A percentile compares a stretch with the other conserved stretches of the same genome.
phyloP scores from a whole-genome alignment of 192 early-diverging fungal genomes.

The Irineochytrium annulatum region DNA sequence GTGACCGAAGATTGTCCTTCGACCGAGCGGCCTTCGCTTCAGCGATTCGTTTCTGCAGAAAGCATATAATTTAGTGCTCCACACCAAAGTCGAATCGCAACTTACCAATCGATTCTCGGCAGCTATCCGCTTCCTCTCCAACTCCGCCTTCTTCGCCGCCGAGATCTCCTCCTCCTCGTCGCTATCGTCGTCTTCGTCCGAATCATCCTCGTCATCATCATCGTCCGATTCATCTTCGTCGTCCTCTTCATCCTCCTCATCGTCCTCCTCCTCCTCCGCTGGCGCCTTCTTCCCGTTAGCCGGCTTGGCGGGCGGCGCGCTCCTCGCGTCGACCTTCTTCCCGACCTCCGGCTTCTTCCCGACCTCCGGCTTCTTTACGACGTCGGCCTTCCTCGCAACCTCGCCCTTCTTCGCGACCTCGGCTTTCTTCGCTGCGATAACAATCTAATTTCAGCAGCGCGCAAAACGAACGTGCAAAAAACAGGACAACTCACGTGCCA shows the following conservation, averaged over 20 bases:
- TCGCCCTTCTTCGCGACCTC: neutral
- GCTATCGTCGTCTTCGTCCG: conserved; percentile 37
- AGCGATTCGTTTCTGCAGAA: conserved; percentile 51
- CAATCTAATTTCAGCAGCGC: neutral
- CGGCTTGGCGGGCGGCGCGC: conserved; percentile 11
- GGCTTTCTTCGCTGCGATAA: conserved; percentile 10
- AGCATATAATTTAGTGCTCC: neutral
- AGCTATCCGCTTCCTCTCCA: conserved; percentile 73
- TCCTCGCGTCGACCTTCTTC: neutral
- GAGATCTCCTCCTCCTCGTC: conserved; percentile 60
- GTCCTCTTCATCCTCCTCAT: conserved; percentile 25
- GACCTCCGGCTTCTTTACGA: neutral
- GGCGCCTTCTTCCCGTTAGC: conserved; percentile 9
- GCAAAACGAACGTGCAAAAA: neutral
- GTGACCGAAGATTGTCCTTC: conserved; percentile 88
- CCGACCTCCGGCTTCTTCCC: neutral
- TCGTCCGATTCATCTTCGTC: conserved; percentile 22
- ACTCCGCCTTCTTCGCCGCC: conserved; percentile 56
- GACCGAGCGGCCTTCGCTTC: conserved; percentile 79
- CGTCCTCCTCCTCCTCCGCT: conserved; percentile 25
- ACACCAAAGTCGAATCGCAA: too few species aligned
- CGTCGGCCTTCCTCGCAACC: conserved; percentile 11
- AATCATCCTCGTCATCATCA: conserved; percentile 21
- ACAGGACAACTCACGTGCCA: neutral
- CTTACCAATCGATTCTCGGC: conserved; percentile 59